phyloP scores from a whole-genome alignment of 345 rosid genomes.

The Brassica carinata region DNA sequence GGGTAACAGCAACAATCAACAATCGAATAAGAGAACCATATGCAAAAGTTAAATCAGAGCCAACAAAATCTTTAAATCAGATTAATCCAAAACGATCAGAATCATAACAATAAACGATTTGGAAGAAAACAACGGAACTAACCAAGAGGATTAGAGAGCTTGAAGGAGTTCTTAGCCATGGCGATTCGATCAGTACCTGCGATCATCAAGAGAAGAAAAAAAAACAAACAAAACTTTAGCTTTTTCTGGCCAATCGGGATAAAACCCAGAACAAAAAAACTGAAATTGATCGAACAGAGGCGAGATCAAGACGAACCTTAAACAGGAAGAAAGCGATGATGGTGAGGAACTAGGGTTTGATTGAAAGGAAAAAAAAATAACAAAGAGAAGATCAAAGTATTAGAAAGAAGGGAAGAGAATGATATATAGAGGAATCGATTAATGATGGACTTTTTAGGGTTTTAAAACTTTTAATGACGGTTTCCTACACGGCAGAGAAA shows the following conservation, averaged over 20 bases:
- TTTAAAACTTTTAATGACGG: conserved; percentile 18
- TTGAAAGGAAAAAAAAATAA: background rate
- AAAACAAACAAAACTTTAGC: background rate
- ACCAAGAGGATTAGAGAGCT: conserved; percentile 86
- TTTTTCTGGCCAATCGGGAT: background rate
- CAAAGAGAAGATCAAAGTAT: background rate
- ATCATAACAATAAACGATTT: conserved; percentile 1
- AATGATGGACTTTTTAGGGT: conserved; percentile 27
- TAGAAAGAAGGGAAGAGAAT: conserved; percentile 20
- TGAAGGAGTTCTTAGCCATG: conserved; percentile 82
- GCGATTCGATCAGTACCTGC: conserved; percentile 27
- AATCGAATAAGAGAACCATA: too few species aligned
- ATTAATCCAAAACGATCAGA: conserved; percentile 13
- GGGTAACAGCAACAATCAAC: background rate
- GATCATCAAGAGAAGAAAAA: background rate
- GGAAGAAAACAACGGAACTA: conserved; percentile 1
- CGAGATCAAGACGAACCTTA: conserved; percentile 16
- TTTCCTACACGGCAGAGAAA: conserved; percentile 39
- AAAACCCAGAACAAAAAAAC: conserved; percentile 14
- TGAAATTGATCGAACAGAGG: conserved; percentile 8
- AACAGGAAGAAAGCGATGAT: background rate
- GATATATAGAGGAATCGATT: conserved; percentile 28
- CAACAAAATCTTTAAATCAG: background rate
- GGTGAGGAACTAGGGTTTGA: background rate
- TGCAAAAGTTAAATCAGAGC: background rate